Evolutionary conservation across 164 flowering plant species (phyloP), one percentile per base, ranked within the genome.

Genomic region (Litsea cubeba): DNA sequence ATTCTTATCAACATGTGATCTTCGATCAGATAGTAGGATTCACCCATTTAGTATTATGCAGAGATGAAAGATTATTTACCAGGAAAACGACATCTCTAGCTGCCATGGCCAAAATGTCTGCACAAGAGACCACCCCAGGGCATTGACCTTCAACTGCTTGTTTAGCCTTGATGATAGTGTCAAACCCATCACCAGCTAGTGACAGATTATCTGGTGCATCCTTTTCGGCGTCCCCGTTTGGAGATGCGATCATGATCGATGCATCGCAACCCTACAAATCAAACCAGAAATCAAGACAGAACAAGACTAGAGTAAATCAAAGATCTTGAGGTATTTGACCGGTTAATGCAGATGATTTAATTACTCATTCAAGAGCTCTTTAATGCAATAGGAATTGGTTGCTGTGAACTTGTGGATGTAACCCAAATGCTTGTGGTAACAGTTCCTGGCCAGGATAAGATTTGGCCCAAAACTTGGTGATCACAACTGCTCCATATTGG

Each of bases 161-260:
- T 69, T 91, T 92, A 7, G 94, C 92, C 74, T 89, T 88, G 69
- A 82, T 74, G 5, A 92, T 86, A 2, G 93, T 92, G 80, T 92
- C 97, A 30, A 92, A 92, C 7, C 97, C 95, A 62, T 92, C 97
- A 72, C 95, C 95, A 0, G 95, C 93, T 1, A 91, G 87, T 1
- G 95, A 89, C 2, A 88, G 80, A 72, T 89, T 89, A 51, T 87
- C 91, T 0, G 72, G 30, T 0, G 93, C 82, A 72, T 92, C 97
- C 80, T 85, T 92, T 79, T 89, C 95, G 5, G 95, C 95, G 62
- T 86, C 92, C 12, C 84, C 83, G 60, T 83, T 88, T 18, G 88
- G 81, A 2, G 95, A 90, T 25, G 84, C 50, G 24, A 89, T 87
- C 87, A 93, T 12, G 6, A 93, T 46, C 3, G 98, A 93, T 0